Conservation (phyloP, 345 rosid genomes). For the Euphorbia peplus region DNA sequence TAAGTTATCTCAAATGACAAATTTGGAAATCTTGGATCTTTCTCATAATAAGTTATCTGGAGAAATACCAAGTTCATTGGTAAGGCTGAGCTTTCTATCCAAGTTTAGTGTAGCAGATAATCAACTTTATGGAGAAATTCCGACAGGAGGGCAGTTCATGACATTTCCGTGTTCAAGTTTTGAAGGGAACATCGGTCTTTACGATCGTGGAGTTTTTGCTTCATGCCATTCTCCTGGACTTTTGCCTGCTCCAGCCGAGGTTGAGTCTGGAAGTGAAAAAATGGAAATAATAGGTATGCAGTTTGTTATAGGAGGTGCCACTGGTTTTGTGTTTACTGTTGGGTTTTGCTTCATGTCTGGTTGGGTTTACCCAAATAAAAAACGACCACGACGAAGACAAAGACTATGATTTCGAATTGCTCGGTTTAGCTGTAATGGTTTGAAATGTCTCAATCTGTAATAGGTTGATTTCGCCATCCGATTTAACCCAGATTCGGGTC, state of each 20-base stretch:
- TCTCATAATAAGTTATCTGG: constrained; percentile 24
- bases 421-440: too few species aligned
- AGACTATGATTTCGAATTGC: neutral
- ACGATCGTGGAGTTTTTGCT: too few species aligned
- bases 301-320: constrained; percentile 22
- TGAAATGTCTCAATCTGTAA: too few species aligned
- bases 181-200: constrained; percentile 25
- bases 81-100: constrained; percentile 20
- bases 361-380: constrained; percentile 15
- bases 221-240: neutral
- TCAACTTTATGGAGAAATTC: constrained; percentile 23
- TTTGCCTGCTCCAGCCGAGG: neutral
- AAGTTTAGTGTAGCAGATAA: constrained; percentile 29
- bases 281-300: constrained; percentile 1
- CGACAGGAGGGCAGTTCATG: constrained; percentile 26
- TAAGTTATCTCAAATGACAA: constrained; percentile 17
- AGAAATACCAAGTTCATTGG: constrained; percentile 26
- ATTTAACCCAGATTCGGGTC: too few species aligned
- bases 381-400: too few species aligned
- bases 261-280: neutral
- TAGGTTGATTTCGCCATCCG: too few species aligned
- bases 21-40: constrained; percentile 23
- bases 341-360: constrained; percentile 27
- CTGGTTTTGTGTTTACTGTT: constrained; percentile 20
- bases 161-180: constrained; percentile 35